Evolutionary conservation across 441 rosid species (phyloP).

Genomic region (Manihot esculenta): DNA sequence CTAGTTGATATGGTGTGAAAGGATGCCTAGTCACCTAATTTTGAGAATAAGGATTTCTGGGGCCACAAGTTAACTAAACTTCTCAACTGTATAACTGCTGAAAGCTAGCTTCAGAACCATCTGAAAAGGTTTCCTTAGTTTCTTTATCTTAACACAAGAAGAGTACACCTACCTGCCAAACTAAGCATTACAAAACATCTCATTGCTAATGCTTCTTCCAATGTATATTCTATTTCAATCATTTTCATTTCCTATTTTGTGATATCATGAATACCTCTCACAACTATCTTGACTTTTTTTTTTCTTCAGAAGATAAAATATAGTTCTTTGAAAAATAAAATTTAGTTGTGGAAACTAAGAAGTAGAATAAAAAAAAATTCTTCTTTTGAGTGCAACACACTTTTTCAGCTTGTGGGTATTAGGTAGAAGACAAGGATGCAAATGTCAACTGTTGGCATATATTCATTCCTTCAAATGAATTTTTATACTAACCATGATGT

Average conservation of each 20-base stretch:
- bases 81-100: slow-evolving; percentile 35
- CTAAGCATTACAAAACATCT: slow-evolving; percentile 18
- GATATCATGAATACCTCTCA: neutral
- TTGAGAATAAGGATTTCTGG: slow-evolving; percentile 29
- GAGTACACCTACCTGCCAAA: slow-evolving; percentile 37
- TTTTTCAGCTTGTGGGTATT: slow-evolving; percentile 36
- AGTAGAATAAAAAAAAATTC: slow-evolving; percentile 14
- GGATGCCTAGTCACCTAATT: slow-evolving; percentile 29
- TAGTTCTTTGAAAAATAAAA: slow-evolving; percentile 17
- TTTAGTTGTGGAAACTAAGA: slow-evolving; percentile 19
- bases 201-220: slow-evolving; percentile 9
- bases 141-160: slow-evolving; percentile 38
- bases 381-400: slow-evolving; percentile 44
- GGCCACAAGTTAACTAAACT: slow-evolving; percentile 41
- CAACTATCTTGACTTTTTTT: slow-evolving; percentile 19
- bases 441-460: slow-evolving; percentile 35
- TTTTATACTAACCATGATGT: slow-evolving; percentile 46
- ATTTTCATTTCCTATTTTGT: slow-evolving; percentile 11
- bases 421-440: slow-evolving; percentile 47
- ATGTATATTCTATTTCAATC: slow-evolving; percentile 17
- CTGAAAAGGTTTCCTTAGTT: slow-evolving; percentile 31
- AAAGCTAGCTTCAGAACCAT: slow-evolving; percentile 37
- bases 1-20: slow-evolving; percentile 12
- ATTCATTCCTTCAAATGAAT: slow-evolving; percentile 43
- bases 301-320: slow-evolving; percentile 10